Conservation (phyloP, 2,329 filamentous ascomycete genomes). For the Fusarium acutatum region DNA sequence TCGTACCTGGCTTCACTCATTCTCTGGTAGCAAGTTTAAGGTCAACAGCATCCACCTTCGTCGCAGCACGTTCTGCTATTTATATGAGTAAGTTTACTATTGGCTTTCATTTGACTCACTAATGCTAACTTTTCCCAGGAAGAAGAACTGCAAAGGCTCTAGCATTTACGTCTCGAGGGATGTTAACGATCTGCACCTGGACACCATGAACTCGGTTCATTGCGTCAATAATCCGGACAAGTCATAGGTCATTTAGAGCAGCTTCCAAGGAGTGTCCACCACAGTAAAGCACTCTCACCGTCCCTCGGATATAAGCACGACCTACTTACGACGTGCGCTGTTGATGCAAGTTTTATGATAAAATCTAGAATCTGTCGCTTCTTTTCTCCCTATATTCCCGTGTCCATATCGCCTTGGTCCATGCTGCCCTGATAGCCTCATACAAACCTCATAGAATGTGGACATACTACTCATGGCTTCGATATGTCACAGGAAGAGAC, state of each 20-base stretch:
- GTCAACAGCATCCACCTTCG: not conserved
- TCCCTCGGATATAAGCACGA: accelerated
- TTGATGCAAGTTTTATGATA: not conserved
- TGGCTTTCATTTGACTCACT: accelerated
- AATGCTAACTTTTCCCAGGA: accelerated
- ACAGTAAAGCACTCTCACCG: accelerated
- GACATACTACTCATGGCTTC: too few species aligned
- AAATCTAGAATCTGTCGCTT: too few species aligned
- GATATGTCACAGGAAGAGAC: too few species aligned
- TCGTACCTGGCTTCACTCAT: accelerated
- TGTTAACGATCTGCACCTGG: not conserved
- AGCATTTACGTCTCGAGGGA: not conserved
- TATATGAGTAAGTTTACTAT: not conserved
- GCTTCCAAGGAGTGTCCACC: accelerated
- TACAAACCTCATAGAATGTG: too few species aligned
- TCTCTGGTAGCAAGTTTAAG: not conserved
- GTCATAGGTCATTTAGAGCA: accelerated
- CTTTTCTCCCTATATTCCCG: too few species aligned
- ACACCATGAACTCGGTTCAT: not conserved
- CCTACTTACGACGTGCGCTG: too few species aligned
- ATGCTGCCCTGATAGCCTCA: too few species aligned
- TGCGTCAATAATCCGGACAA: not conserved
- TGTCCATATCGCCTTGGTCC: too few species aligned
- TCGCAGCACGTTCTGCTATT: not conserved
- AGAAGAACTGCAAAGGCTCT: not conserved